These are phyloP conservation scores for Melanogaster broomeanus DNA, from an alignment of 768 basidiomycete species.

Conservation along the genomic window DNA sequence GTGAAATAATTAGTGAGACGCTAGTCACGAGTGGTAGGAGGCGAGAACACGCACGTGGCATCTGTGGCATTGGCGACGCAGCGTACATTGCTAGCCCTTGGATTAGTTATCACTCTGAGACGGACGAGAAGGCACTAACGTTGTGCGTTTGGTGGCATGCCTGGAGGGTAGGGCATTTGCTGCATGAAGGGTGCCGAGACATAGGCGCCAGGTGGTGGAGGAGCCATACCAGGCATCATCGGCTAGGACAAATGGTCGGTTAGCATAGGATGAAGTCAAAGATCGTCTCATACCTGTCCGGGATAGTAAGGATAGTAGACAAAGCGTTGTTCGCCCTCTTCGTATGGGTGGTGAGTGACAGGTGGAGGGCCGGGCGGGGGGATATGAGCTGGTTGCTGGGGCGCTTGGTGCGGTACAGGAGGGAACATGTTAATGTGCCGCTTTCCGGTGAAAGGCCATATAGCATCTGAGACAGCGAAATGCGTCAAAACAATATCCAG, in stretches of 20 bases:
- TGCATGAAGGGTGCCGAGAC: constrained; percentile 84
- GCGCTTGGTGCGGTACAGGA: constrained; percentile 53
- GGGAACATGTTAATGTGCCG: constrained; percentile 82
- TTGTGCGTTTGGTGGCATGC: constrained; percentile 77
- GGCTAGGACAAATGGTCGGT: constrained; percentile 42
- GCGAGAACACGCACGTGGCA: constrained; percentile 68
- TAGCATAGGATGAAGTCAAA: background rate
- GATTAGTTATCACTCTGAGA: constrained; percentile 3
- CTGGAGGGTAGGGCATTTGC: constrained; percentile 80
- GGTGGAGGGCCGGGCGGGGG: constrained; percentile 66
- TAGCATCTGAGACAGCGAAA: constrained; percentile 47
- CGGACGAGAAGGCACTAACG: constrained; percentile 13
- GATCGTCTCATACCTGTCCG: constrained; percentile 53
- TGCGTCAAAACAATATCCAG: constrained; percentile 1
- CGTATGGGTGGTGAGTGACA: constrained; percentile 74
- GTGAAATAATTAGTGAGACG: constrained; percentile 5
- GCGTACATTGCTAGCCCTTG: constrained; percentile 69
- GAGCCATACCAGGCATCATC: constrained; percentile 86
- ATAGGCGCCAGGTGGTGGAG: constrained; percentile 78
- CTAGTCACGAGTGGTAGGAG: background rate
- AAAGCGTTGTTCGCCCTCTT: constrained; percentile 73
- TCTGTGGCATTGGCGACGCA: constrained; percentile 80
- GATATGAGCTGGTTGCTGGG: constrained; percentile 69
- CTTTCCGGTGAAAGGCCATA: constrained; percentile 92
- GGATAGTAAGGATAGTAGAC: constrained; percentile 85